These are phyloP conservation scores for Atkinsonella texensis DNA, from an alignment of 2,329 filamentous ascomycete genomes.

Conservation along the genomic window DNA sequence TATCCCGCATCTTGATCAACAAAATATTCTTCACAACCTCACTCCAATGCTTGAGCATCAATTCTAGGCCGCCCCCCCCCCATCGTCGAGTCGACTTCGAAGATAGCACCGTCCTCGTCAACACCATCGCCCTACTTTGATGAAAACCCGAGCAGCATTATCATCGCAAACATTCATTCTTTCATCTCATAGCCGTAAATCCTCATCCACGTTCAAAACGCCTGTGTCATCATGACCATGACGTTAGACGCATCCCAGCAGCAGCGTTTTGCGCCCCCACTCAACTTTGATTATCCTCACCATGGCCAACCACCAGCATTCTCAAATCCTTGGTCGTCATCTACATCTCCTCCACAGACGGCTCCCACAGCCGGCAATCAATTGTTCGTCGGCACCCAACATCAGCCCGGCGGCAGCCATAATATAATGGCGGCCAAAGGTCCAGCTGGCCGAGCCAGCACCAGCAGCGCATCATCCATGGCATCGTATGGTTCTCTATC, in stretches of 20 bases:
- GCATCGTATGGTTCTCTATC: conserved; percentile 62
- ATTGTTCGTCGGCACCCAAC: conserved; percentile 50
- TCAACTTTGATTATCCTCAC: conserved; percentile 66
- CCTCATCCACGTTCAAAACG: neutral
- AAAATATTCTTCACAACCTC: conserved; percentile 16
- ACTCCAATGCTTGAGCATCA: neutral
- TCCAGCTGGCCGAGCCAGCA: conserved; percentile 40
- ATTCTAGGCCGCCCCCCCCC: neutral
- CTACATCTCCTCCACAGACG: conserved; percentile 31
- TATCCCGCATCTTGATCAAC: conserved; percentile 42
- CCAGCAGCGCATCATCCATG: conserved; percentile 47
- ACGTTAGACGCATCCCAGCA: conserved; percentile 74
- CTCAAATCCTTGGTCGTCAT: conserved; percentile 76
- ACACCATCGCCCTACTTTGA: neutral
- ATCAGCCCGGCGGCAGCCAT: conserved; percentile 34
- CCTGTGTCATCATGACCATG: conserved; percentile 68
- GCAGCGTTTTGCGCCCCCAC: conserved; percentile 59
- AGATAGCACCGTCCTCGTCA: neutral
- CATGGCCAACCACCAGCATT: conserved; percentile 55
- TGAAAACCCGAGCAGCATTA: neutral
- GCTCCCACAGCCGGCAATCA: conserved; percentile 41
- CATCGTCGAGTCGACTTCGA: neutral
- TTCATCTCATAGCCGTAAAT: neutral
- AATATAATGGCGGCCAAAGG: conserved; percentile 38
- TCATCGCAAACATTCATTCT: neutral